Evolutionary conservation across 768 basidiomycete genomes (phyloP), one percentile per base, ranked within the genome.

Genomic region (Kwoniella dendrophila): DNA sequence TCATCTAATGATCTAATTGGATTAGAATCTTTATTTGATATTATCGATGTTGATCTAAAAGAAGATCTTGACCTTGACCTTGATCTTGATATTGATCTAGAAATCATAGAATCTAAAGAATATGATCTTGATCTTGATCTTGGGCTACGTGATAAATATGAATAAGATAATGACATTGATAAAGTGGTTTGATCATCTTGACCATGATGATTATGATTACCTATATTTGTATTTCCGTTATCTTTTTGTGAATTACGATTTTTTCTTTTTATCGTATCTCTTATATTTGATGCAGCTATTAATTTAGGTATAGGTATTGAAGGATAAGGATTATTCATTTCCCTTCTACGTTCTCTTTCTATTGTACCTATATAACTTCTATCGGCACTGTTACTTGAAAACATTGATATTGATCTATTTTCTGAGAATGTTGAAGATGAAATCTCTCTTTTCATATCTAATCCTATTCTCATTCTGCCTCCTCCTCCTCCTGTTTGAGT

Each of bases 281-380:
- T 32, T 30, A 45, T 26, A 16, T 40, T 49, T 12, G 20, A 29
- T 20, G 50, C 32, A 24, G 41, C 59, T 7, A 43, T 52, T 24
- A 52, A 24, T 49, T 47, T 45, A 24, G 50, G 59, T 8, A 74
- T 62, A 0, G 72, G 73, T 34, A 74, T 64, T 18, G 66, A 70
- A 3, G 73, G 73, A 54, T 74, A 74, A 48, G 73, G 73, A 44
- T 74, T 74, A 48, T 74, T 74, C 18, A 66, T 67, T 56, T 71
- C 67, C 47, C 72, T 50, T 18, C 69, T 27, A 14, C 62, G 27
- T 38, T 65, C 65, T 18, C 50, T 40, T 22, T 66, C 65, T 11
- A 56, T 18, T 18, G 65, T 51, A 4, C 45, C 34, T 2, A 58
- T 47, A 20, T 48, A 1, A 29, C 56, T 58, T 26, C 24, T 34